phyloP scores from a whole-genome alignment of 106 monocot genomes.

The Triglochin maritima region DNA sequence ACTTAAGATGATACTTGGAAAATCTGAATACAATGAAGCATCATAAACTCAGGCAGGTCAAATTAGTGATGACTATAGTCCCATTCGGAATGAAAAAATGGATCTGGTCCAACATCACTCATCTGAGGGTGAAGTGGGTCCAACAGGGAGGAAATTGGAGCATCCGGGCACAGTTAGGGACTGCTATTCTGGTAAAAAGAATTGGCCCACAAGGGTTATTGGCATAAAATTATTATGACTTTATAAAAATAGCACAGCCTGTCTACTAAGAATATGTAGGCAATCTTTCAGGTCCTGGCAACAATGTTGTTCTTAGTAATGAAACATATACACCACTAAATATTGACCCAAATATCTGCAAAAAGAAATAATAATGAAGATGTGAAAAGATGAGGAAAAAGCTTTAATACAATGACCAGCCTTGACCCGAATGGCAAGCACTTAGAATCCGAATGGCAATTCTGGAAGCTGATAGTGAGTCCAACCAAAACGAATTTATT shows the following conservation, averaged over 20 bases:
- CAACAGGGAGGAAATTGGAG: neutral
- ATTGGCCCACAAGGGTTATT: neutral
- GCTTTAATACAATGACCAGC: constrained; percentile 1
- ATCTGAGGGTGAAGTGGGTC: neutral
- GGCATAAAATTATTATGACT: neutral
- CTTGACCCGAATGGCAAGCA: constrained; percentile 1
- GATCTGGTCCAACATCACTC: too few species aligned
- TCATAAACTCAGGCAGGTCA: too few species aligned
- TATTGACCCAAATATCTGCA: neutral
- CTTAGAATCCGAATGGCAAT: neutral
- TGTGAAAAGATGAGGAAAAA: neutral
- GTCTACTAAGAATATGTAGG: neutral
- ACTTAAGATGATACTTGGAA: too few species aligned
- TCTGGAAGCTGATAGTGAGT: neutral
- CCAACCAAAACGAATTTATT: neutral
- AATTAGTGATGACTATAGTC: too few species aligned
- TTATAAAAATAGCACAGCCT: neutral
- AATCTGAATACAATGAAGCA: too few species aligned
- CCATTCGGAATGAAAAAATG: too few species aligned
- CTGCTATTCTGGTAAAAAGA: neutral
- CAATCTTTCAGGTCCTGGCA: neutral
- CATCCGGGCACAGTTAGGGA: neutral
- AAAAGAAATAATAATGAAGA: neutral
- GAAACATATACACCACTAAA: constrained; percentile 5
- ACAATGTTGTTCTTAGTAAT: neutral